A percentile compares a stretch with the other conserved stretches of the same genome.
phyloP scores from a whole-genome alignment of 768 basidiomycete species.

The Imleria badia region DNA sequence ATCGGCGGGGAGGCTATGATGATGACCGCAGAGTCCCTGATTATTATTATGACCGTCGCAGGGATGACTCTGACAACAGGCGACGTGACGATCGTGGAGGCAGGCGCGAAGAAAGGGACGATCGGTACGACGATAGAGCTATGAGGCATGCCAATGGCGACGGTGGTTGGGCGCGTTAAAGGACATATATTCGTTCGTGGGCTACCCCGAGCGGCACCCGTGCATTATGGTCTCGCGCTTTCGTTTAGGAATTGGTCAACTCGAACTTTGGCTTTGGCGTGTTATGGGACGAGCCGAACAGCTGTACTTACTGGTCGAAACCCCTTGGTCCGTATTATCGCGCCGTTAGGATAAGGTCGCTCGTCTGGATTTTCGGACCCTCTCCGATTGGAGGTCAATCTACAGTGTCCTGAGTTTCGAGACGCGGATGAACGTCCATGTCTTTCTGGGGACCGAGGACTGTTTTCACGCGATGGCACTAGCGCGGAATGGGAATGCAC shows the following conservation, averaged over 20 bases:
- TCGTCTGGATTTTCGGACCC: conserved; percentile 27
- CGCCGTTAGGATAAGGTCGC: conserved; percentile 33
- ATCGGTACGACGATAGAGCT: conserved; percentile 74
- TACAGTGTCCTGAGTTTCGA: conserved; percentile 20
- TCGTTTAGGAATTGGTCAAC: conserved; percentile 50
- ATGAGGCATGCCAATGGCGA: conserved; percentile 76
- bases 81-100: conserved; percentile 65
- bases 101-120: conserved; percentile 83
- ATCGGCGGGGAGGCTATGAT: conserved; percentile 75
- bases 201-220: conserved; percentile 27
- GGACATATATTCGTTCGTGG: conserved; percentile 38
- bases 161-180: conserved; percentile 74
- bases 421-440: conserved; percentile 2
- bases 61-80: conserved; percentile 65
- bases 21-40: conserved; percentile 83
- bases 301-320: conserved; percentile 41
- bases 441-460: conserved; percentile 14
- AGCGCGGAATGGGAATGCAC: conserved; percentile 5
- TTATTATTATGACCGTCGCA: conserved; percentile 85
- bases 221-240: conserved; percentile 43
- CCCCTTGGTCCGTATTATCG: conserved; percentile 36
- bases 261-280: conserved; percentile 39
- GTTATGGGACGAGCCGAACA: conserved; percentile 36
- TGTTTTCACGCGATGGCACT: conserved; percentile 8
- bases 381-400: conserved; percentile 15